Evolutionary conservation across 1,139 yeast genomes (phyloP).

Genomic region (Geotrichum reessii): DNA sequence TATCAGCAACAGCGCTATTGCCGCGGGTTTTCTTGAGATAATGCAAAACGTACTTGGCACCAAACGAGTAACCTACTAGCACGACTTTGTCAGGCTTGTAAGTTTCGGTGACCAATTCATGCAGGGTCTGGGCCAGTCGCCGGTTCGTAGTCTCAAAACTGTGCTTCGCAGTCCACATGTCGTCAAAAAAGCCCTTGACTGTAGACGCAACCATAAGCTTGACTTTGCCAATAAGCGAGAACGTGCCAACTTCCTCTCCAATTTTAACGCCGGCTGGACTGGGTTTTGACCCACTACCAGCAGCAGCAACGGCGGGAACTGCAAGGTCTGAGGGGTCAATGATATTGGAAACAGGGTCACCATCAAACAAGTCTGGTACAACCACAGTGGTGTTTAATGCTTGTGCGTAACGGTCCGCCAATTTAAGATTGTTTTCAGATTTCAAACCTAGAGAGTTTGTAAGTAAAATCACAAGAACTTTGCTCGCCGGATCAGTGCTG

Average conservation of each 20-base stretch:
- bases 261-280: too few species aligned
- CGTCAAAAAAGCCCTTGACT: conserved; percentile 36
- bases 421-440: conserved; percentile 29
- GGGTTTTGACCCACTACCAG: too few species aligned
- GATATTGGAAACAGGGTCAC: conserved; percentile 30
- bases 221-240: conserved; percentile 31
- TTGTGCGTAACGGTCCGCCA: conserved; percentile 32
- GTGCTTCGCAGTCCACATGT: conserved; percentile 41
- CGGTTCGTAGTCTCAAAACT: conserved; percentile 33
- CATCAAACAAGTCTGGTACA: conserved; percentile 34
- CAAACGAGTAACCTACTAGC: conserved; percentile 39
- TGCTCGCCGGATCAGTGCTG: background rate
- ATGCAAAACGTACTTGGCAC: conserved; percentile 36
- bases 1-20: conserved; percentile 29
- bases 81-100: conserved; percentile 34
- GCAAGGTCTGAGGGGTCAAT: background rate
- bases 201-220: conserved; percentile 34
- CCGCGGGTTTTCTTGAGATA: conserved; percentile 25
- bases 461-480: conserved; percentile 26
- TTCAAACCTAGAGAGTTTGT: conserved; percentile 35
- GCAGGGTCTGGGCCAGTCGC: conserved; percentile 29
- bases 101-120: conserved; percentile 32
- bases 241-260: too few species aligned
- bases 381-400: conserved; percentile 30
- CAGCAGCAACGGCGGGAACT: too few species aligned